Conservation (phyloP, 2,329 filamentous ascomycete genomes). For the Malbranchea zuffiana region DNA sequence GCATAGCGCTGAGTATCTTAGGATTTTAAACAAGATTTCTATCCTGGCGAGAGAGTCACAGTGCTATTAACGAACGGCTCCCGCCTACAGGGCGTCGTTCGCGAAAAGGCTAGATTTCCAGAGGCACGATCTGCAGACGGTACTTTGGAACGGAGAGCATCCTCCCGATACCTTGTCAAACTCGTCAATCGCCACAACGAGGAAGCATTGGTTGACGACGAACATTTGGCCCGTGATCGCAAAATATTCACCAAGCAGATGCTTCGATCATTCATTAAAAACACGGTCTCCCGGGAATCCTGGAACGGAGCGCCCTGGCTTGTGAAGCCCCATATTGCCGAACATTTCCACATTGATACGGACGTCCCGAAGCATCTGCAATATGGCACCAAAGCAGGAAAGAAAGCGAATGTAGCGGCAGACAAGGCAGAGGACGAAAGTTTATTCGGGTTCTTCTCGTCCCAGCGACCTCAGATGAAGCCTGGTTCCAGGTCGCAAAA, state of each 20-base stretch:
- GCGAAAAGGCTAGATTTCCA: conserved; percentile 72
- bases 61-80: conserved; percentile 60
- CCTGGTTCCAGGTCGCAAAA: conserved; percentile 62
- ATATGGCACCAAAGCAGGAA: conserved; percentile 69
- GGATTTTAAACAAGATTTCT: conserved; percentile 81
- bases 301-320: conserved; percentile 97
- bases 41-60: conserved; percentile 73
- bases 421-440: conserved; percentile 45
- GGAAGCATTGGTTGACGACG: conserved; percentile 68
- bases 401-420: conserved; percentile 60
- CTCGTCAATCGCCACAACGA: conserved; percentile 56
- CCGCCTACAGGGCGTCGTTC: conserved; percentile 60
- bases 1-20: conserved; percentile 19
- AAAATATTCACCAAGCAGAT: conserved; percentile 93
- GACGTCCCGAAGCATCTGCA: conserved; percentile 72
- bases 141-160: conserved; percentile 53
- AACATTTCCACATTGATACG: conserved; percentile 75
- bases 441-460: conserved; percentile 42
- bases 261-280: conserved; percentile 85
- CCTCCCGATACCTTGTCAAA: conserved; percentile 70
- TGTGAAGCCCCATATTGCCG: conserved; percentile 76
- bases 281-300: conserved; percentile 79
- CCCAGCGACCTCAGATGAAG: conserved; percentile 53
- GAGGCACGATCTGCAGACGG: conserved; percentile 54
- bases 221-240: conserved; percentile 74